Percentiles rank a stretch among this genome's conserved stretches.
Conservation (phyloP, 2,329 filamentous ascomycete genomes). For the Fusarium papillatum region DNA sequence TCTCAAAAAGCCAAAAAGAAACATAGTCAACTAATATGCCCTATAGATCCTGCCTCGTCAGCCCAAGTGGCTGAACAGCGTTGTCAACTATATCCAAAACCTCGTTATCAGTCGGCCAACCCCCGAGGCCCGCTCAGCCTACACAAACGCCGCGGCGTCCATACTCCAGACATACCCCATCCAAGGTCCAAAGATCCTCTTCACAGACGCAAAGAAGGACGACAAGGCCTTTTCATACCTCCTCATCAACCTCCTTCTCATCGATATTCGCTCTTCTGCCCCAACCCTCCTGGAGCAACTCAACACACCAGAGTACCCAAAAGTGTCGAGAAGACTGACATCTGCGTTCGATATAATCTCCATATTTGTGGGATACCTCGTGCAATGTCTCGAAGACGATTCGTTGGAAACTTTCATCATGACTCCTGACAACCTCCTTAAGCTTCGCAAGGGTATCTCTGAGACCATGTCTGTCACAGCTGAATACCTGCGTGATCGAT, state of each 20-base stretch:
- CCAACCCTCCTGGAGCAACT: slow-evolving; percentile 71
- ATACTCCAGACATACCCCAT: slow-evolving; percentile 69
- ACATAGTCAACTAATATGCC: slow-evolving; percentile 16
- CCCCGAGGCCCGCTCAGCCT: slow-evolving; percentile 67
- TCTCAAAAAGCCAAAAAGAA: background rate
- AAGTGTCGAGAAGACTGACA: slow-evolving; percentile 66
- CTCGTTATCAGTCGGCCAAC: slow-evolving; percentile 69
- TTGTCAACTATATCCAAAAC: slow-evolving; percentile 63
- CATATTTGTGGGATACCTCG: slow-evolving; percentile 70
- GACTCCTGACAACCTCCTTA: slow-evolving; percentile 71
- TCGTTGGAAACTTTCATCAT: slow-evolving; percentile 57
- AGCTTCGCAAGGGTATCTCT: slow-evolving; percentile 69
- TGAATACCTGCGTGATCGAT: slow-evolving; percentile 78
- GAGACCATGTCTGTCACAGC: slow-evolving; percentile 74
- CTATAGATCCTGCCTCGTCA: slow-evolving; percentile 61
- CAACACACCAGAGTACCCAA: slow-evolving; percentile 66
- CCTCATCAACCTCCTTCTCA: slow-evolving; percentile 74
- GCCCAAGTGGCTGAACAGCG: slow-evolving; percentile 66
- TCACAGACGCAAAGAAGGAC: slow-evolving; percentile 57
- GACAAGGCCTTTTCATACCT: slow-evolving; percentile 72
- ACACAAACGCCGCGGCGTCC: slow-evolving; percentile 69
- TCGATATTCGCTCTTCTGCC: slow-evolving; percentile 74
- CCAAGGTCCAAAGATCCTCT: slow-evolving; percentile 63
- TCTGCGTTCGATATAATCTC: slow-evolving; percentile 74
- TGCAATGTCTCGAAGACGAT: slow-evolving; percentile 66